Evolutionary conservation across 2,329 filamentous ascomycete species (phyloP).

Genomic region (Ascochyta clinopodiicola): DNA sequence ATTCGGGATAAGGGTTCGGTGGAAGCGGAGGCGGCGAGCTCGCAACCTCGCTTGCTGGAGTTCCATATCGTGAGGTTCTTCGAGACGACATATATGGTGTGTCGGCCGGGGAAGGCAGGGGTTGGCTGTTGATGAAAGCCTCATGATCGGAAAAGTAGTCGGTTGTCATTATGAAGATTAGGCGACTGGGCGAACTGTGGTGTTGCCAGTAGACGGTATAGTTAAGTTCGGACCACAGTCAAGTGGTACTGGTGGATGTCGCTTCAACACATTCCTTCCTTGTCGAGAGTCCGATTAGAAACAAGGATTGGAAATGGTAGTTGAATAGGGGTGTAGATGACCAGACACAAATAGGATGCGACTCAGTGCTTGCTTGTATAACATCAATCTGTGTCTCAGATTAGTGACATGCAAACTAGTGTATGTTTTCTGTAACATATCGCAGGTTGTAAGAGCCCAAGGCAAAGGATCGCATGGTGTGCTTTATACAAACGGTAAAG

Average conservation of each 20-base stretch:
- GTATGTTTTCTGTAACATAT: neutral
- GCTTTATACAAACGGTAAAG: neutral
- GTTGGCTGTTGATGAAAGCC: constrained; percentile 50
- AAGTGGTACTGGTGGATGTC: constrained; percentile 33
- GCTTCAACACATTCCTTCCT: constrained; percentile 40
- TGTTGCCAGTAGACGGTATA: neutral
- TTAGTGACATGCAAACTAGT: neutral
- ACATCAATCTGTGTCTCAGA: neutral
- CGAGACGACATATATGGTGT: constrained; percentile 75
- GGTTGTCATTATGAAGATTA: constrained; percentile 38
- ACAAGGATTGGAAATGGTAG: neutral
- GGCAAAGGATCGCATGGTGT: neutral
- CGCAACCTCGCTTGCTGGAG: constrained; percentile 66
- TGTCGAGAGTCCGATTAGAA: neutral
- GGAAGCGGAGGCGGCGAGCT: constrained; percentile 66
- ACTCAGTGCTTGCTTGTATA: neutral
- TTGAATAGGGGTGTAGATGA: neutral
- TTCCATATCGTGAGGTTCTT: constrained; percentile 66
- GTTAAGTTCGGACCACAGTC: constrained; percentile 33
- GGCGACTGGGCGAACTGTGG: neutral
- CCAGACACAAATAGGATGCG: neutral
- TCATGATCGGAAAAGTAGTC: constrained; percentile 58
- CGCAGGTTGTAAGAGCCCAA: neutral
- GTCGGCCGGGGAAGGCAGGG: constrained; percentile 73
- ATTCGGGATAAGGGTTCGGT: constrained; percentile 55